These are phyloP conservation scores for Orbilia brochopaga DNA, from an alignment of 2,329 filamentous ascomycete species.

Conservation along the genomic window DNA sequence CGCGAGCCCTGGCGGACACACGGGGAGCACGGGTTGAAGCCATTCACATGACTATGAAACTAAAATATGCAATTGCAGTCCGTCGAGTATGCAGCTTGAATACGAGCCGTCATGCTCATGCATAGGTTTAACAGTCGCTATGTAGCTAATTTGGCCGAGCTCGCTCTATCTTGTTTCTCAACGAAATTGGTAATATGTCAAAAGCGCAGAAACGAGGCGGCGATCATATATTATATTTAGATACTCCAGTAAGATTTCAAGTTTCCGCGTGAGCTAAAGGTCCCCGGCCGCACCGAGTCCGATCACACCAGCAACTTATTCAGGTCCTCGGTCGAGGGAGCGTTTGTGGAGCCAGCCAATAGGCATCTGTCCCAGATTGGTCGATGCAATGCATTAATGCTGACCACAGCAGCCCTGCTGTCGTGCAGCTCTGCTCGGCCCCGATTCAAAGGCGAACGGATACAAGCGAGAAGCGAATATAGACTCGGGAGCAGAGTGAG, in stretches of 20 bases:
- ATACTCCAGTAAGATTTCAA: too few species aligned
- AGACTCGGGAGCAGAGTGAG: too few species aligned
- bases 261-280: too few species aligned
- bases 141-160: too few species aligned
- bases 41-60: neutral
- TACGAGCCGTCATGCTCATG: conserved; percentile 33
- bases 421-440: conserved; percentile 6
- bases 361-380: conserved; percentile 39
- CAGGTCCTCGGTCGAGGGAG: conserved; percentile 24
- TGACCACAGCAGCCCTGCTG: conserved; percentile 34
- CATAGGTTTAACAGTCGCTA: too few species aligned
- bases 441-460: conserved; percentile 42
- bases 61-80: conserved; percentile 24
- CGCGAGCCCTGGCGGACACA: neutral
- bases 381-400: conserved; percentile 43
- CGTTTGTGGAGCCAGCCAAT: conserved; percentile 24
- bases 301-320: neutral
- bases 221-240: too few species aligned
- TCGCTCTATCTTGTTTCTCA: too few species aligned
- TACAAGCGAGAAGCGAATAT: conserved; percentile 37
- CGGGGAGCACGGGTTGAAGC: neutral
- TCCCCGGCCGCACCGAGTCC: too few species aligned
- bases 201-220: too few species aligned
- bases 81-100: too few species aligned
- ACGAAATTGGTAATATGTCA: too few species aligned